Evolutionary conservation across 768 basidiomycete species (phyloP).

Genomic region (Tricholoma flavovirens): DNA sequence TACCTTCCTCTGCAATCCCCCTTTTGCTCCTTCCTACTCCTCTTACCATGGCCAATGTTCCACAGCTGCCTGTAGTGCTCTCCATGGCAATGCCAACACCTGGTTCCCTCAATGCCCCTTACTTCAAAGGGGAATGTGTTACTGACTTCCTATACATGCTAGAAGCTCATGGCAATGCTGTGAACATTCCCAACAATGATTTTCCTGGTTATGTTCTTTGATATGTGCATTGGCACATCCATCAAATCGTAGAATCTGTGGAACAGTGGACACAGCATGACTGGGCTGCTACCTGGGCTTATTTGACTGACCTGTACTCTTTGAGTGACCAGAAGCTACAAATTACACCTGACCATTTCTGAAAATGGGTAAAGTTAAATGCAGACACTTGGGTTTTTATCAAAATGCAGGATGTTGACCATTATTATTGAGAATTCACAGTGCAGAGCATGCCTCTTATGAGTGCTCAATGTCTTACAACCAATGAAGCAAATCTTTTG

Average conservation of each 20-base stretch:
- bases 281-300: not conserved
- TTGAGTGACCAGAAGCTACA: not conserved
- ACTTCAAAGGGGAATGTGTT: too few species aligned
- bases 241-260: not conserved
- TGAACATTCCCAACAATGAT: too few species aligned
- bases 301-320: not conserved
- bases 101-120: too few species aligned
- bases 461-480: not conserved
- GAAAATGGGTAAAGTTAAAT: slow-evolving; percentile 4
- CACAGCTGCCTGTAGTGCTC: not conserved
- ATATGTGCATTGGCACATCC: slow-evolving; percentile 3
- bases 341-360: not conserved
- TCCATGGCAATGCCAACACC: not conserved
- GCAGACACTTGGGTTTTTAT: not conserved
- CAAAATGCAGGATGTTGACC: slow-evolving; percentile 4
- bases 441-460: not conserved
- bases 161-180: not conserved
- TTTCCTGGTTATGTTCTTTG: not conserved
- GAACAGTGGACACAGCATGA: not conserved
- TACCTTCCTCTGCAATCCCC: too few species aligned
- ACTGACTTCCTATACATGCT: slow-evolving; percentile 3
- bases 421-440: slow-evolving; percentile 2
- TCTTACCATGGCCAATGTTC: too few species aligned
- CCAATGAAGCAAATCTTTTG: not conserved
- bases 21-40: too few species aligned